Evolutionary conservation across 2,329 filamentous ascomycete species (phyloP), one percentile per base, ranked within the genome.

Genomic region (Cordyceps javanica): DNA sequence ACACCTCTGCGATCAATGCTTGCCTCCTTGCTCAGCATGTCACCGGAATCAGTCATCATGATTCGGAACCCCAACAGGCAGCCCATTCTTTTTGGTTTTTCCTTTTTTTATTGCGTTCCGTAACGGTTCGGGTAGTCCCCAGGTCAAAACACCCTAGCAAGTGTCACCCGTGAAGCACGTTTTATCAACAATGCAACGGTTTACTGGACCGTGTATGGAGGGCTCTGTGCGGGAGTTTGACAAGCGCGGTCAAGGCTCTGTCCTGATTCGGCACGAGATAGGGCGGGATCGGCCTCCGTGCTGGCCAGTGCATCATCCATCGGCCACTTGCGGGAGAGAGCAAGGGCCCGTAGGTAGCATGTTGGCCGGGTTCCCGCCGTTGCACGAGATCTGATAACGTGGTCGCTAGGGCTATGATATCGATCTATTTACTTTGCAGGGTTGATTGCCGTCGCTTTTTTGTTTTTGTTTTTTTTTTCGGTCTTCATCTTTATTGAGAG

Each of bases 231-330:
- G 10, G 46, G 8, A 30, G 4, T 14, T 42, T 42, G n/a, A 21
- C 25, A 34, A 10, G 10, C 28, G 25, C 28, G 19, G 39, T 25
- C 19, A 11, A 45, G 28, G 21, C 30, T 32, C 39, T 9, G 39
- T 36, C 51, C 51, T 44, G 26, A 44, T 54, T 32, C 28, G 51
- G 39, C 13, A 25, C 45, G 51, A 21, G 21, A 51, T 42, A 45
- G 28, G 39, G 51, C 51, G 51, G 28, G 51, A 54, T 54, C 51
- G 51, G 19, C 51, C 49, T 49, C 13, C 21, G 11, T 23, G 26
- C 21, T 54, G 39, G 48, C 23, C 48, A 23, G 25, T 14, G 36
- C 36, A n/a, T n/a, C 28, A 19, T 14, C 28, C 51, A 45, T 44
- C 39, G 41, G 30, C 39, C 39, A 54, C 28, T 28, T 32, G 28